These are phyloP conservation scores for Castanea sativa DNA, from an alignment of 306 rosid species.

Conservation along the genomic window DNA sequence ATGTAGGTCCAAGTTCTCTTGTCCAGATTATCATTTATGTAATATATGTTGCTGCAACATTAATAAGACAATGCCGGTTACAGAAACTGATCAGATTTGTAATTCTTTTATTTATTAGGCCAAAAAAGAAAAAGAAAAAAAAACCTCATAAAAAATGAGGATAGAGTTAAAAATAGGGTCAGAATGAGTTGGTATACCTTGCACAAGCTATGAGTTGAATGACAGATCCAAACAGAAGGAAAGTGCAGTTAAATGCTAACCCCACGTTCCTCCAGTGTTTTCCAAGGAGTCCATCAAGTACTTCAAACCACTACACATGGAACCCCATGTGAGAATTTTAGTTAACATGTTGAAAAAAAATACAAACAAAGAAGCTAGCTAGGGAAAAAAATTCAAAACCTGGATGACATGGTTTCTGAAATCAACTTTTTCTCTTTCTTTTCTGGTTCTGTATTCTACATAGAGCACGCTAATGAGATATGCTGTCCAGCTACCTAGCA, in stretches of 20 bases:
- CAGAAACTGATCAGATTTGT: background rate
- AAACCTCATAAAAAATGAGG: conserved; percentile 5
- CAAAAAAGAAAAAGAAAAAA: background rate
- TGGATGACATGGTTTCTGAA: conserved; percentile 98
- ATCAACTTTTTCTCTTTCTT: conserved; percentile 88
- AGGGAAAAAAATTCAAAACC: conserved; percentile 27
- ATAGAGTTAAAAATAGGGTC: conserved; percentile 25
- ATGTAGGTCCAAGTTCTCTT: conserved; percentile 99
- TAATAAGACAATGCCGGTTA: background rate
- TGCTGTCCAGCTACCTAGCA: conserved; percentile 98
- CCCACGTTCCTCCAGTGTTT: conserved; percentile 99
- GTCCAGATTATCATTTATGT: conserved; percentile 94
- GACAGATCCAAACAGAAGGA: conserved; percentile 99
- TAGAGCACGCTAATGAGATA: conserved; percentile 91
- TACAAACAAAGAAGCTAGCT: no score
- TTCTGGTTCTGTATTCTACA: conserved; percentile 91
- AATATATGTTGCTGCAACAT: conserved; percentile 81
- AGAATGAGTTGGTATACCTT: conserved; percentile 52
- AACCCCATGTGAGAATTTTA: conserved; percentile 29
- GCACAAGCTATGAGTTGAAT: conserved; percentile 99
- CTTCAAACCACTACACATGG: conserved; percentile 81
- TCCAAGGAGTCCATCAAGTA: conserved; percentile 97
- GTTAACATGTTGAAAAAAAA: background rate
- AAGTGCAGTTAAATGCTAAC: conserved; percentile 95
- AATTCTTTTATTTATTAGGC: background rate